These are phyloP conservation scores for Mucor mucedo DNA, from an alignment of 371 early-diverging fungal genomes.

Conservation along the genomic window DNA sequence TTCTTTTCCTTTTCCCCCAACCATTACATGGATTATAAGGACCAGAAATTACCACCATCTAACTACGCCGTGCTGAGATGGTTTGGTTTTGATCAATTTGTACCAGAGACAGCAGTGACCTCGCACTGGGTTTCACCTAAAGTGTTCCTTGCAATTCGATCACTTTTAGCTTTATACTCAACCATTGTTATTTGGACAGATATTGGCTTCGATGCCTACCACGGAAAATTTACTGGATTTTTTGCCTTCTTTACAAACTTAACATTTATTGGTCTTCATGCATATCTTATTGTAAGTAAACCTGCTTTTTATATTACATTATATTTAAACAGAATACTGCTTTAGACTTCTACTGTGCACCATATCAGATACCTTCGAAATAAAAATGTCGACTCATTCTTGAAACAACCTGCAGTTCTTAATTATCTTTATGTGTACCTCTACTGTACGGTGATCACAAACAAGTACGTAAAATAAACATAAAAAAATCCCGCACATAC, in stretches of 20 bases:
- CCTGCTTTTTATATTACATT: not conserved
- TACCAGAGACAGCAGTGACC: constrained; percentile 59
- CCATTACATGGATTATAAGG: constrained; percentile 17
- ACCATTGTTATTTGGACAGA: constrained; percentile 50
- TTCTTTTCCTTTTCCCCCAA: not conserved
- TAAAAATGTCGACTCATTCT: constrained; percentile 31
- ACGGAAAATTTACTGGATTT: constrained; percentile 22
- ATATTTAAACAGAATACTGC: not conserved
- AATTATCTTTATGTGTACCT: constrained; percentile 52
- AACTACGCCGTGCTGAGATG: constrained; percentile 42
- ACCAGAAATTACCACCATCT: constrained; percentile 28
- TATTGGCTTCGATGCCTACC: constrained; percentile 33
- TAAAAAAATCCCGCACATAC: not conserved
- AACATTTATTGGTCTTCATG: constrained; percentile 57
- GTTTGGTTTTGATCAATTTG: constrained; percentile 57
- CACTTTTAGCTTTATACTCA: constrained; percentile 40
- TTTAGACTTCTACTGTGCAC: constrained; percentile 32
- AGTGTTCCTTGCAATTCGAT: constrained; percentile 50
- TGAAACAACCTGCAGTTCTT: constrained; percentile 38
- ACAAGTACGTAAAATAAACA: constrained; percentile 42
- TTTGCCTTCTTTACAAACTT: constrained; percentile 58
- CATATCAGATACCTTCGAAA: constrained; percentile 38
- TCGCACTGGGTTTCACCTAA: constrained; percentile 55
- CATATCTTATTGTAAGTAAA: constrained; percentile 53
- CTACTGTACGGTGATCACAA: constrained; percentile 48